Conservation (phyloP, 495 filamentous ascomycete genomes). For the Penicillium robsamsonii region DNA sequence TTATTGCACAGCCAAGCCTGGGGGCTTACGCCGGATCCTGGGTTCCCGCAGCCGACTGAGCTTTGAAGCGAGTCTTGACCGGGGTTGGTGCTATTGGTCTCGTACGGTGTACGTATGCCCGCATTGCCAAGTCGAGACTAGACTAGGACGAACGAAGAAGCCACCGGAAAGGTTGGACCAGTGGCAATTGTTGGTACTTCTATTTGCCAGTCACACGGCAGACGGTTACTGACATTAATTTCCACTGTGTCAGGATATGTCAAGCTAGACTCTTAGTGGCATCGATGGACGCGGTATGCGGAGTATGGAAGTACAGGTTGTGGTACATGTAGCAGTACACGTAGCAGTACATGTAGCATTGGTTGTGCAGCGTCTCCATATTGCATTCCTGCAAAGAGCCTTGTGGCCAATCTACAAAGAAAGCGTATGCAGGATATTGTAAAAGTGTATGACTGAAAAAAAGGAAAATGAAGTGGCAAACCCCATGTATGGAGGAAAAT, state of each 20-base stretch:
- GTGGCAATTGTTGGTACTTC: conserved; percentile 4
- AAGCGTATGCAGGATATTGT: not conserved
- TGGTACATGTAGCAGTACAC: no score
- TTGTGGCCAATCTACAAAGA: not conserved
- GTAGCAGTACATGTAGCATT: not conserved
- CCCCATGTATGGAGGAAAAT: conserved; percentile 9
- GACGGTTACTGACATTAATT: not conserved
- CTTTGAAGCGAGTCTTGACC: not conserved
- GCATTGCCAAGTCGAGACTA: conserved; percentile 13
- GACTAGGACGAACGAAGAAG: not conserved
- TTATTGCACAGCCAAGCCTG: conserved; percentile 19
- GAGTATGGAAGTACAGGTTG: not conserved
- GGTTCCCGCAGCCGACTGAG: conserved; percentile 9
- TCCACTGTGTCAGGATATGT: conserved; percentile 1
- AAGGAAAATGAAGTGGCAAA: not conserved
- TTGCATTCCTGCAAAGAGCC: not conserved
- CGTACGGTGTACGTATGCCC: conserved; percentile 11
- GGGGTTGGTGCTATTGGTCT: not conserved
- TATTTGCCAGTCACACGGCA: not conserved
- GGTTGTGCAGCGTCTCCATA: conserved; percentile 4
- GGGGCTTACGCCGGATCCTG: conserved; percentile 13
- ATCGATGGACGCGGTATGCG: not conserved
- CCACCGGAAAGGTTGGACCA: not conserved
- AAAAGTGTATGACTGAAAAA: not conserved
- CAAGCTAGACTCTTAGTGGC: not conserved